Evolutionary conservation across 2,329 filamentous ascomycete genomes (phyloP), one percentile per base, ranked within the genome.

Genomic region (Fusarium camptoceras): DNA sequence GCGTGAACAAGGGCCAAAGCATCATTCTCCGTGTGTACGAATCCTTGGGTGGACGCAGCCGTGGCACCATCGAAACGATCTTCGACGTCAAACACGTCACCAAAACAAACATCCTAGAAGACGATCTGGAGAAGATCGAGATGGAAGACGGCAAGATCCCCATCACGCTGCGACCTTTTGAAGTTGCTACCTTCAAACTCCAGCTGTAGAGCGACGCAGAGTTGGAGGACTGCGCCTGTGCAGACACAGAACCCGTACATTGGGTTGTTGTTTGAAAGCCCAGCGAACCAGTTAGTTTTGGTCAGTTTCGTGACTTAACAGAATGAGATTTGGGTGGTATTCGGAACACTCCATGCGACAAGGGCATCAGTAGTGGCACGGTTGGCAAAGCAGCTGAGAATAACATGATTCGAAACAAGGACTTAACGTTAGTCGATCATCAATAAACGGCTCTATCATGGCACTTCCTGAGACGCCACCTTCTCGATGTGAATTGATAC

Each of bases 1-100:
- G 88, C 5, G 84, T 84, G 70, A 88, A 92, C 60, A 87, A 88
- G 73, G 94, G 93, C 1, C 88, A 88, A 78, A 97, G 92, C 77
- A 86, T 98, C 48, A 91, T 99, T 64, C 72, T 98, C 62, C 87
- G 96, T 3, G 85, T 98, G 22, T 99, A 97, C 77, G 96, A 99
- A 78, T 91, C 91, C 64, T 82, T 98, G 43, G 96, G 96, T 47
- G 96, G 96, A 0, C 91, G 89, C 75, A 90, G 89, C 66, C 88
- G 90, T 67, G 94, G 92, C 4, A 88, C 84, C 2, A 88, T 98
- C 74, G 81, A 85, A 46, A 91, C 91, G 50, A 85, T 81, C 11
- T 87, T 95, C 79, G 83, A 89, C 27, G 89, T 98, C 28, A 91
- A 90, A 83, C 90, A 88, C 73, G 94, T 92, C 31, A 91, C 86